Evolutionary conservation across 2,329 filamentous ascomycete genomes (phyloP).

Genomic region (Ophiostoma montium): DNA sequence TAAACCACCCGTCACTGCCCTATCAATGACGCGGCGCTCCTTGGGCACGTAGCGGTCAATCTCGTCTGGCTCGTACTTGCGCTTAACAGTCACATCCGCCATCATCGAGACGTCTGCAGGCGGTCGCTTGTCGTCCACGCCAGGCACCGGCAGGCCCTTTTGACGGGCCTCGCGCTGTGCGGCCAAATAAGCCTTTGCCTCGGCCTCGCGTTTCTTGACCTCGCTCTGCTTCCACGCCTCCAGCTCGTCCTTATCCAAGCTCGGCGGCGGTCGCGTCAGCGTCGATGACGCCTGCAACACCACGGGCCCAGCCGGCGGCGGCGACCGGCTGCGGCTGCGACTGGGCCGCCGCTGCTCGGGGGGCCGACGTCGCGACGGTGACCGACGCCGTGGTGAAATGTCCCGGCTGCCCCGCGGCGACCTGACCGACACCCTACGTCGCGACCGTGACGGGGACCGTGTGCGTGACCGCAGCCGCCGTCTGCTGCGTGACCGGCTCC

Average conservation of each 20-base stretch:
- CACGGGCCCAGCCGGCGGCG: not conserved
- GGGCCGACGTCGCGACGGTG: not conserved
- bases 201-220: slow-evolving; percentile 46
- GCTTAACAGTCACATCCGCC: slow-evolving; percentile 26
- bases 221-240: slow-evolving; percentile 48
- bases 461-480: slow-evolving; percentile 2
- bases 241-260: slow-evolving; percentile 31
- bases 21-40: slow-evolving; percentile 23
- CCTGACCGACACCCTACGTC: not conserved
- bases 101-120: slow-evolving; percentile 25
- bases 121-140: slow-evolving; percentile 36
- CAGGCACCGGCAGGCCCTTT: slow-evolving; percentile 43
- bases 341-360: not conserved
- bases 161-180: slow-evolving; percentile 46
- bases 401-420: too few relatives aligned
- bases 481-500: slow-evolving; percentile 4
- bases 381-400: too few relatives aligned
- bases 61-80: slow-evolving; percentile 25
- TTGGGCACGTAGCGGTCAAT: slow-evolving; percentile 34
- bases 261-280: slow-evolving; percentile 23
- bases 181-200: slow-evolving; percentile 50
- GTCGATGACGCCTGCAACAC: slow-evolving; percentile 1
- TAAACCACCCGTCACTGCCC: slow-evolving; percentile 16
- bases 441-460: slow-evolving; percentile 1
- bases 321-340: slow-evolving; percentile 8